Base-by-base conservation (phyloP, 2,329 filamentous ascomycete species). In the Colletotrichum spaethianum region DNA sequence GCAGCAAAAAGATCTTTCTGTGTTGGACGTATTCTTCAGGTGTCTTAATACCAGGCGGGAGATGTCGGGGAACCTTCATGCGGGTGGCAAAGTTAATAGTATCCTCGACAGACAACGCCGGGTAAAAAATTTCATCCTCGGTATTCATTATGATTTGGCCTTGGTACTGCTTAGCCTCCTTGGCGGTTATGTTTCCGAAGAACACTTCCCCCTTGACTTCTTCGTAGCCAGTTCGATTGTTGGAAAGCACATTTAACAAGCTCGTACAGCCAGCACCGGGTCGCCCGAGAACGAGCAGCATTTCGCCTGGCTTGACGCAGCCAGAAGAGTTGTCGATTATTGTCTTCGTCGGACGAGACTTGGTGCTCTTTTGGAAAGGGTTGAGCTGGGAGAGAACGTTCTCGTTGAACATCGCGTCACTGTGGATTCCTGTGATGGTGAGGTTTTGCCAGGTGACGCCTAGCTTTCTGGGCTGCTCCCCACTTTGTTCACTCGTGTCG, bases 11-110 rank as follows among this genome's bases (percentile, higher is more conserved):
- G 75, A 70, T 81, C 75, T 46, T 75, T 44, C 79, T 78, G 6
- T 78, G 1, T 77, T 75, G 16, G 77, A 75, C 28, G 77, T 77
- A 26, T 76, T 74, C 20, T 76, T 70, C 55, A 20, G 18, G 2
- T 0, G 28, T 59, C n/a, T 60, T 60, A 3, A 48, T 74, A 3
- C 69, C 5, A 91, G 87, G 20, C 89, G 82, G 2, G 91, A 88
- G 1, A 14, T 42, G 38, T 1, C 87, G 86, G 0, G 91, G 92
- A 0, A 92, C 91, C 67, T 90, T 84, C 0, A 90, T 91, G 77
- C 89, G 88, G 3, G 93, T 83, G 0, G 93, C 92, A 79, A 94
- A 94, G 7, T 86, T 83, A 1, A 94, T 81, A 0, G 92, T 94
- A 70, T 92, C 84, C 55, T 89, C 87, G 6, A 94, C 93, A 1